phyloP scores from a whole-genome alignment of 1,284 basidiomycete species.

The Irpex sp. region DNA sequence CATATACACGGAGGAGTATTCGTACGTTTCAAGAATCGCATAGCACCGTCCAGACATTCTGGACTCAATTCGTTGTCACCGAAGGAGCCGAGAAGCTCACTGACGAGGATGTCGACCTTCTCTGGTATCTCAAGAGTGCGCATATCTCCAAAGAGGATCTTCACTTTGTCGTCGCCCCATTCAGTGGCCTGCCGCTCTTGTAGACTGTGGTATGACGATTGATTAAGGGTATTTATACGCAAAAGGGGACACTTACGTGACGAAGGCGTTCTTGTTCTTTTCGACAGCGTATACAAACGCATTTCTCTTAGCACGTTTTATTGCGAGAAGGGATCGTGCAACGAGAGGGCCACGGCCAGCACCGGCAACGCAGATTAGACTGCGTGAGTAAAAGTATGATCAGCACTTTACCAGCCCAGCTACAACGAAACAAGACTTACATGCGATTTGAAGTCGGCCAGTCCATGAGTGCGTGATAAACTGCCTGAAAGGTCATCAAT shows the following conservation, averaged over 20 bases:
- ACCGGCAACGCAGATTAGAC: conserved; percentile 87
- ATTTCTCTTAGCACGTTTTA: conserved; percentile 64
- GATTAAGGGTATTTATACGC: background rate
- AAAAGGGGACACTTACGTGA: conserved; percentile 62
- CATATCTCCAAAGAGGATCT: conserved; percentile 94
- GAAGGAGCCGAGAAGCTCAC: conserved; percentile 95
- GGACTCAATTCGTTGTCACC: conserved; percentile 99
- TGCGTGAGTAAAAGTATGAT: conserved; percentile 25
- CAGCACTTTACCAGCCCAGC: conserved; percentile 5
- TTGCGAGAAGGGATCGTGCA: conserved; percentile 79
- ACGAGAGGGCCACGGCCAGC: conserved; percentile 95
- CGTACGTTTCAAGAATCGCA: conserved; percentile 86
- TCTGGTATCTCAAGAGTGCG: conserved; percentile 78
- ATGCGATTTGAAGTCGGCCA: conserved; percentile 54
- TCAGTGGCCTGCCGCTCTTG: conserved; percentile 78
- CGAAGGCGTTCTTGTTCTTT: conserved; percentile 93
- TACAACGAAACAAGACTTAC: conserved; percentile 36
- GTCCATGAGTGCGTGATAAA: conserved; percentile 79
- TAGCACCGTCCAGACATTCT: conserved; percentile 95
- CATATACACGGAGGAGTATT: conserved; percentile 11
- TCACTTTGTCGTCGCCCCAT: conserved; percentile 80
- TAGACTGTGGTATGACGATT: conserved; percentile 43
- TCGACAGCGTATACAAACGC: conserved; percentile 87
- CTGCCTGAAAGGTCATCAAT: conserved; percentile 47
- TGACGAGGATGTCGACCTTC: conserved; percentile 90